Base-by-base conservation (phyloP, 768 basidiomycete genomes). In the Serendipita sp. region DNA sequence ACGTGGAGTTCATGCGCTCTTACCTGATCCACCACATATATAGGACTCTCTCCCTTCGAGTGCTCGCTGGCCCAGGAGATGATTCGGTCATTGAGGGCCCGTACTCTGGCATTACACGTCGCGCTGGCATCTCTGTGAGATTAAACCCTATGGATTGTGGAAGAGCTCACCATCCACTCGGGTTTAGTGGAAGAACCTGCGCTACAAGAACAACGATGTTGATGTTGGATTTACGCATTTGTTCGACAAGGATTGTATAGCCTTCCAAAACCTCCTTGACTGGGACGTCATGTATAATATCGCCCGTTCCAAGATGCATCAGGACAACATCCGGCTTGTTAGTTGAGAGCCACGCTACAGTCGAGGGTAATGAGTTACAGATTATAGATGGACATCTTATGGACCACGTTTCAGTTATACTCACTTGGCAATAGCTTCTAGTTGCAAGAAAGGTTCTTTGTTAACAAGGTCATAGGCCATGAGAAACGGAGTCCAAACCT, bases 11-110 rank as follows among this genome's bases (percentile, higher is more conserved):
- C 23, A 23, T 23, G 23, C 23, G 23, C 48, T 28, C 56, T 3
- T 35, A 60, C 56, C 56, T 60, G 56, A 36, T 60, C 56, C 3
- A 60, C 56, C 35, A 60, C 56, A 60, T 60, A 60, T 16, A 60
- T 60, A n/a, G 56, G 56, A n/a, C 56, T 60, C 18, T 30, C 56
- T 10, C 28, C 23, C 35, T 30, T 60, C 8, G 56, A 60, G 7
- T 28, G 56, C 34, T n/a, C 16, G 32, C 56, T 60, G 3, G 56
- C 56, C 56, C 56, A 60, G 13, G 23, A 28, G 8, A 35, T 10
- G 1, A 60, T 60, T 36, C 35, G 56, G 10, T 30, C 56, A n/a
- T 60, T 60, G 28, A 60, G 35, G 5, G 8, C n/a, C 28, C 35
- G 18, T 8, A 60, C 28, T 4, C 34, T 4, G 56, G 34, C 16